Base-by-base conservation (phyloP, 148 eudicot species). In the Limonium bicolor region DNA sequence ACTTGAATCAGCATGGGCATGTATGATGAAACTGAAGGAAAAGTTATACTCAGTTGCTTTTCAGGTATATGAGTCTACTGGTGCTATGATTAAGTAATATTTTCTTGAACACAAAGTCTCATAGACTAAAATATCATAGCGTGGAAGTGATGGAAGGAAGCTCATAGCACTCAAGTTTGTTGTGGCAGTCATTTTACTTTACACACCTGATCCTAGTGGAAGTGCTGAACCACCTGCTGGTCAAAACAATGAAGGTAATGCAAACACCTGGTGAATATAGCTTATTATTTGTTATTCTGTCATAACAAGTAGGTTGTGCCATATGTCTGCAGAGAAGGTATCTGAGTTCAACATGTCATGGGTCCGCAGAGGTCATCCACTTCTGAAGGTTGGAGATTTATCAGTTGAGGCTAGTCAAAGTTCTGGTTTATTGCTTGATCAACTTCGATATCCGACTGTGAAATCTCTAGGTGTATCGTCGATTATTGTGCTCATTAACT, bases 341-440 rank as follows among this genome's bases (percentile, higher is more conserved):
- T 54, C 62, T 30, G 80, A 78, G 21, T 84, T 90, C 52, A 90
- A 68, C 56, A 64, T 85, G 22, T 74, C 99, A 38, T 85, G 95
- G 93, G 67, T 90, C 63, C 99, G 99, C 38, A 74, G 67, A 60
- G 95, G 99, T 29, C 99, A 90, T 67, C 85, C 95, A 15, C 24
- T 85, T 12, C 81, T 90, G 22, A 77, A 85, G 66, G 69, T 78
- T 54, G 84, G 85, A 56, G 95, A 90, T 65, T 68, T 81, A 50
- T 77, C 94, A 33, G 41, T 68, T 62, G 94, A 90, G 73, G 99
- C 99, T 20, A 81, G 85, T 62, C 71, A 61, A 54, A 78, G 78
- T 62, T 60, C 84, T 65, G 60, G 85, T 64, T 48, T 75, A 56
- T 68, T 90, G 71, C 94, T 90, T 41, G 99, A 81, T 78, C 95